Evolutionary conservation across 345 rosid species (phyloP).

Genomic region (Pistacia vera): DNA sequence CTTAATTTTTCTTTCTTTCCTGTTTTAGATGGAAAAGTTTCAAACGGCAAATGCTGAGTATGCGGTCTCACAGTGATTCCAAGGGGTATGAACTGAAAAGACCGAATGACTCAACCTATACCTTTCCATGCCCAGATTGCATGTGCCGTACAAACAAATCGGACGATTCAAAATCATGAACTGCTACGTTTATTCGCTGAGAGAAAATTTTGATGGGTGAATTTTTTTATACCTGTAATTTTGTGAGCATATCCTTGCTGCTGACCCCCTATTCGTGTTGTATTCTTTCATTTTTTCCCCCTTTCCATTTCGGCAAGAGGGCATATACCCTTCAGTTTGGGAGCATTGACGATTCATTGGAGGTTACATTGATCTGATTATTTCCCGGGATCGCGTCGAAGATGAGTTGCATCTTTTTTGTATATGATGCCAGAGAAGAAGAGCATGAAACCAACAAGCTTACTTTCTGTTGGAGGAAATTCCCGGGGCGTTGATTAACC

Average conservation of each 20-base stretch:
- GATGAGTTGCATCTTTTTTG: constrained; percentile 33
- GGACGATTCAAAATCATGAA: constrained; percentile 45
- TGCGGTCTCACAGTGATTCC: constrained; percentile 91
- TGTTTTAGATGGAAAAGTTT: constrained; percentile 82
- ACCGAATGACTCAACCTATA: constrained; percentile 81
- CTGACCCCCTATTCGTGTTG: constrained; percentile 36
- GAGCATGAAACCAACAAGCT: constrained; percentile 3
- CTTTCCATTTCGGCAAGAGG: constrained; percentile 32
- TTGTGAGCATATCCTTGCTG: constrained; percentile 27
- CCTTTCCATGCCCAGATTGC: constrained; percentile 98
- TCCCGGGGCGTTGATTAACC: constrained; percentile 26
- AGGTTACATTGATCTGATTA: constrained; percentile 30
- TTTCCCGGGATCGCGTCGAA: constrained; percentile 27
- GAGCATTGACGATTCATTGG: constrained; percentile 34
- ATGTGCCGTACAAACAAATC: constrained; percentile 83
- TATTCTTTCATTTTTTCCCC: constrained; percentile 54
- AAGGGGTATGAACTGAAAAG: constrained; percentile 92
- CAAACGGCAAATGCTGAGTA: constrained; percentile 84
- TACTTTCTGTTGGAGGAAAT: constrained; percentile 15
- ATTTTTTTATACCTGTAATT: constrained; percentile 27
- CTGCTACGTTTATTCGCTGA: constrained; percentile 40
- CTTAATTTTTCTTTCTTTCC: neutral
- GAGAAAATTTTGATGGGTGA: constrained; percentile 13
- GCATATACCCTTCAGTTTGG: constrained; percentile 33
- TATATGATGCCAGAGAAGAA: constrained; percentile 33